A percentile compares a stretch with the other conserved stretches of the same genome.
Evolutionary conservation across 257 asterid species (phyloP).

Genomic region (Solanum bulbocastanum): DNA sequence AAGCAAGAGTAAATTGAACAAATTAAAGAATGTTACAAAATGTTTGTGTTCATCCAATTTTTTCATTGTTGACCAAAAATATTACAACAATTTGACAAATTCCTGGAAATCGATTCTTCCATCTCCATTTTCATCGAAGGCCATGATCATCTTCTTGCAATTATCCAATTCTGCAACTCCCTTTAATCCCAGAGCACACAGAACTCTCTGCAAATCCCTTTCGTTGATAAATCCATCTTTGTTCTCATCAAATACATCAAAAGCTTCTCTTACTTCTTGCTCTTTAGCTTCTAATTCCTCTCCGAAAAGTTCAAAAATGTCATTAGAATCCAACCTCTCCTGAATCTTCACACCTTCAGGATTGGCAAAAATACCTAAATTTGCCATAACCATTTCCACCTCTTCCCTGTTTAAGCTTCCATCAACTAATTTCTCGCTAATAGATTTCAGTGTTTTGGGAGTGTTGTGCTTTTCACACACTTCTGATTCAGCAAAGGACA

Average conservation of each 20-base stretch:
- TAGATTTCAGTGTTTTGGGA: background rate
- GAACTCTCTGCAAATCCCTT: constrained; percentile 48
- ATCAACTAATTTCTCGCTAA: background rate
- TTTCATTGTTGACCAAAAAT: background rate
- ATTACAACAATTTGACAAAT: constrained; percentile 27
- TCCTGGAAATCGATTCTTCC: constrained; percentile 53
- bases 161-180: constrained; percentile 38
- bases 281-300: constrained; percentile 32
- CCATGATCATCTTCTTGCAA: constrained; percentile 61
- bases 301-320: constrained; percentile 22
- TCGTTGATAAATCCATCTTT: constrained; percentile 75
- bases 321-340: constrained; percentile 12
- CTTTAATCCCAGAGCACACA: constrained; percentile 44
- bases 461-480: background rate
- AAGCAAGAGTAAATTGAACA: background rate
- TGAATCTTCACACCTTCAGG: constrained; percentile 14
- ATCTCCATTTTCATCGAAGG: constrained; percentile 57
- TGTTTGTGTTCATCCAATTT: background rate
- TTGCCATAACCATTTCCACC: constrained; percentile 30
- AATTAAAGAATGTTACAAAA: background rate
- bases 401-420: constrained; percentile 31
- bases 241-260: constrained; percentile 55
- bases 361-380: constrained; percentile 28
- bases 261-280: constrained; percentile 56
- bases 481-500: background rate